These are phyloP conservation scores for Pseudogymnoascus sp. DNA, from an alignment of 2,329 filamentous ascomycete genomes.

Conservation along the genomic window DNA sequence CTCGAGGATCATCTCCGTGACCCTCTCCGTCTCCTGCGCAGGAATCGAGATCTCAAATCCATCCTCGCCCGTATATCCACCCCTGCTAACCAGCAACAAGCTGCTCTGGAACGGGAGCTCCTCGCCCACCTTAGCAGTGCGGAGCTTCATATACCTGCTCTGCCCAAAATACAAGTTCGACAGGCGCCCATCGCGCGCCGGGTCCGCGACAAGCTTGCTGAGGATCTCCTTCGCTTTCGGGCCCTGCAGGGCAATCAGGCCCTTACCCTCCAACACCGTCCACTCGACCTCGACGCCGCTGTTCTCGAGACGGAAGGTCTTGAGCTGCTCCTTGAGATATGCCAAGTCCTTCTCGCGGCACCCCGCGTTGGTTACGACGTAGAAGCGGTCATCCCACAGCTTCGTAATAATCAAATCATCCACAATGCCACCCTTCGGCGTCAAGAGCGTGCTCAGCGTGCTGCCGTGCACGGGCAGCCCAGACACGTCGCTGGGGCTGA, in stretches of 20 bases:
- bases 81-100: constrained; percentile 69
- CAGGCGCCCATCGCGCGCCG: constrained; percentile 43
- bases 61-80: constrained; percentile 95
- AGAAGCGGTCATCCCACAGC: constrained; percentile 67
- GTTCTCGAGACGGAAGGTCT: constrained; percentile 43
- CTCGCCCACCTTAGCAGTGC: constrained; percentile 41
- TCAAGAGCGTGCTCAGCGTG: constrained; percentile 77
- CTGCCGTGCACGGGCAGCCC: constrained; percentile 59
- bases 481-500: constrained; percentile 70
- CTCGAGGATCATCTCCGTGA: constrained; percentile 52
- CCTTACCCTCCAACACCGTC: constrained; percentile 62
- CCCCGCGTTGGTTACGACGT: constrained; percentile 91
- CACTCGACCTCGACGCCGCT: constrained; percentile 50
- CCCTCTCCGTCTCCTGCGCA: constrained; percentile 51
- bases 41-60: constrained; percentile 93
- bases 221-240: constrained; percentile 68
- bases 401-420: constrained; percentile 90
- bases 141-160: constrained; percentile 57
- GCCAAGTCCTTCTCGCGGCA: constrained; percentile 81
- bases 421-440: constrained; percentile 82
- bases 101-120: constrained; percentile 27
- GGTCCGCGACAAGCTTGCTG: constrained; percentile 48
- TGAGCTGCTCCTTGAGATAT: constrained; percentile 66
- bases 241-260: constrained; percentile 83
- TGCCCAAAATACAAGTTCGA: constrained; percentile 74